A percentile compares a stretch with the other conserved stretches of the same genome.
Conservation (phyloP, 441 rosid genomes). For the Manihot esculenta region DNA sequence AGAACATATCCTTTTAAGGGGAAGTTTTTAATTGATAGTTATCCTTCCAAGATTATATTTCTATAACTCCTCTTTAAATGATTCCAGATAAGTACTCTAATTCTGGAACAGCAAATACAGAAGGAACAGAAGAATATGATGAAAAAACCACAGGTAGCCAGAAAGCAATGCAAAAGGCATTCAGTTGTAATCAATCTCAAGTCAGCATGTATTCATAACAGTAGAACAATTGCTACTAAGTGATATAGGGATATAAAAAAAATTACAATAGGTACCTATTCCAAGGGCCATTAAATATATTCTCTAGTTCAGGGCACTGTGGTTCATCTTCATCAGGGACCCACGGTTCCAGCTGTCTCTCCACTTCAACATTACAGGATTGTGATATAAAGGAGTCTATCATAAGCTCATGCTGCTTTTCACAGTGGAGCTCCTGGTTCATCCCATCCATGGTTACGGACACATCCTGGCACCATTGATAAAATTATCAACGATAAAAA, state of each 20-base stretch:
- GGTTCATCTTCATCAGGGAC: constrained; percentile 74
- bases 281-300: constrained; percentile 61
- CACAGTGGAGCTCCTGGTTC: constrained; percentile 48
- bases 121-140: background rate
- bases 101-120: background rate
- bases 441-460: constrained; percentile 63
- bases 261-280: constrained; percentile 51
- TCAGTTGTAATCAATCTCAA: background rate
- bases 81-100: background rate
- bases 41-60: background rate
- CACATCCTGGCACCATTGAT: constrained; percentile 58
- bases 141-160: background rate
- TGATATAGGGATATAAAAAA: constrained; percentile 20
- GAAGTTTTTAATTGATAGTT: background rate
- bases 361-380: constrained; percentile 47
- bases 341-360: constrained; percentile 84
- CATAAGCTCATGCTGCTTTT: constrained; percentile 66
- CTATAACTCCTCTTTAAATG: background rate
- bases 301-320: constrained; percentile 63
- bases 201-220: constrained; percentile 6
- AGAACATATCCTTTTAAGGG: background rate
- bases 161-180: background rate
- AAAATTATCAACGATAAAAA: constrained; percentile 13
- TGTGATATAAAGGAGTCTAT: constrained; percentile 80
- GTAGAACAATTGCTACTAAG: constrained; percentile 12